Evolutionary conservation across 495 filamentous ascomycete species (phyloP).

Genomic region (Neurospora terricola): DNA sequence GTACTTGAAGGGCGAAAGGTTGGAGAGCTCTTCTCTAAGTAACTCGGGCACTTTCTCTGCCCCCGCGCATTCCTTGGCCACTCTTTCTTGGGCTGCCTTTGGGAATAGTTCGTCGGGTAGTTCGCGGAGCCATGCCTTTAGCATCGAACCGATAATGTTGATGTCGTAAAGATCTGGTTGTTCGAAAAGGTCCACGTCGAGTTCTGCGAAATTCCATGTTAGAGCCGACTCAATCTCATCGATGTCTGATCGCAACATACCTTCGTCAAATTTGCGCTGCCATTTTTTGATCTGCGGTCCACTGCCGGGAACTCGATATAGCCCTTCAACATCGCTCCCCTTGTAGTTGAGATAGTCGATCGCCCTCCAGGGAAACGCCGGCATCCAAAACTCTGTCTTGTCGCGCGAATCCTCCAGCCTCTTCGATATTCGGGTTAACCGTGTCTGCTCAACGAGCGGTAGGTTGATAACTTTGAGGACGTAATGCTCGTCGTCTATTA

Average conservation of each 20-base stretch:
- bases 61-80: conserved; percentile 63
- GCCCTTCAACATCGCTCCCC: conserved; percentile 79
- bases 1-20: conserved; percentile 85
- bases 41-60: conserved; percentile 66
- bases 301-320: conserved; percentile 82
- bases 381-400: conserved; percentile 98
- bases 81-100: conserved; percentile 62
- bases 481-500: conserved; percentile 65
- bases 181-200: conserved; percentile 77
- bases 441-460: conserved; percentile 72
- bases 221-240: conserved; percentile 10
- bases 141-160: conserved; percentile 85
- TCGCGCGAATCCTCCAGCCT: conserved; percentile 72
- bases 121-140: conserved; percentile 89
- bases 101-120: conserved; percentile 87
- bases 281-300: conserved; percentile 75
- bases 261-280: conserved; percentile 76
- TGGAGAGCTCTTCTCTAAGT: conserved; percentile 82
- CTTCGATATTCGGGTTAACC: conserved; percentile 79
- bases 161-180: conserved; percentile 81
- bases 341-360: conserved; percentile 92
- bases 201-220: conserved; percentile 39
- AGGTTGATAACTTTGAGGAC: conserved; percentile 67
- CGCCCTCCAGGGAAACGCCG: conserved; percentile 78
- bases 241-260: conserved; percentile 26